Evolutionary conservation across 257 asterid species (phyloP).

Genomic region (Fraxinus cuspidata): DNA sequence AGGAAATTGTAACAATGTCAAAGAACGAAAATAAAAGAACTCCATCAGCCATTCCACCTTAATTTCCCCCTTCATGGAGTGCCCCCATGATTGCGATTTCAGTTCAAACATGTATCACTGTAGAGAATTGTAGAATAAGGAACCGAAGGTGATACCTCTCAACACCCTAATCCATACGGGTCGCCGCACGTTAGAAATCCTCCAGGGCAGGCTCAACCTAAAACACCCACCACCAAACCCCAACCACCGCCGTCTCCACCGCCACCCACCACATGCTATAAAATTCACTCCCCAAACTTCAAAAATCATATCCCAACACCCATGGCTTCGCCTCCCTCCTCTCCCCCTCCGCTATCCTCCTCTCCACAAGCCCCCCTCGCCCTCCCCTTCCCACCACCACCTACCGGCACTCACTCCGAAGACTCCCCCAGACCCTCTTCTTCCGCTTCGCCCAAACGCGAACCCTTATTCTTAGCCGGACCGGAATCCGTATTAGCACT

Average conservation of each 20-base stretch:
- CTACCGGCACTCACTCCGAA: conserved; percentile 21
- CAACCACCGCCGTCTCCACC: conserved; percentile 33
- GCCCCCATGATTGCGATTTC: neutral
- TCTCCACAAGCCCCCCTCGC: conserved; percentile 10
- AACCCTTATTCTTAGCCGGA: conserved; percentile 8
- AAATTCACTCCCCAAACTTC: conserved; percentile 10
- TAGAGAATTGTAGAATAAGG: conserved; percentile 18
- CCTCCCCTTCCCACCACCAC: conserved; percentile 30
- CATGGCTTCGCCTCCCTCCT: conserved; percentile 35
- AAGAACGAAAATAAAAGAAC: too few species aligned
- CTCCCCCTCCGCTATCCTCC: conserved; percentile 30
- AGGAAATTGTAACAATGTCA: too few species aligned
- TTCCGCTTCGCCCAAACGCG: conserved; percentile 26
- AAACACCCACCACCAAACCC: conserved; percentile 14
- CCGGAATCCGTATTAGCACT: conserved; percentile 21
- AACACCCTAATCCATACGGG: conserved; percentile 25
- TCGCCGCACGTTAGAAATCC: conserved; percentile 32
- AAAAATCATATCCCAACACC: neutral
- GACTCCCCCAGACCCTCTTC: conserved; percentile 29
- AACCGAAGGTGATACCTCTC: conserved; percentile 29
- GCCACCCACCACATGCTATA: conserved; percentile 14
- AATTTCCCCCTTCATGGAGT: neutral
- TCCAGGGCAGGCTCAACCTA: conserved; percentile 24
- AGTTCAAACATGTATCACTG: conserved; percentile 10
- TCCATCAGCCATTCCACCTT: too few species aligned